phyloP scores from a whole-genome alignment of 192 early-diverging fungal genomes.

The Paraglomus brasilianum region DNA sequence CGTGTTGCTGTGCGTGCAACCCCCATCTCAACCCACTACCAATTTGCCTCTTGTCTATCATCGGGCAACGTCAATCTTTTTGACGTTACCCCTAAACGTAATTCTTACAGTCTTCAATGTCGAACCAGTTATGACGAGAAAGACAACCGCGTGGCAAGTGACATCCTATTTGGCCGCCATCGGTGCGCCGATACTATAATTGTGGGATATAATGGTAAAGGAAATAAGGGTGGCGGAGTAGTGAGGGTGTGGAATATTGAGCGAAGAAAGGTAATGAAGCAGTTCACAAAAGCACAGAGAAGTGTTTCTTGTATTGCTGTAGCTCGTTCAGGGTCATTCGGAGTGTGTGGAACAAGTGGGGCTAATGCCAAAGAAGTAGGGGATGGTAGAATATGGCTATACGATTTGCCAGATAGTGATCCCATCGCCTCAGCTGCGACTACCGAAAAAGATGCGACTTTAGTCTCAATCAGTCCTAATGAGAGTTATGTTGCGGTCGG shows the following conservation, averaged over 20 bases:
- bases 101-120: background rate
- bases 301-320: constrained; percentile 12
- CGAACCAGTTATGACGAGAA: background rate
- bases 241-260: background rate
- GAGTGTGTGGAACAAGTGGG: constrained; percentile 4
- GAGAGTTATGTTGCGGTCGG: background rate
- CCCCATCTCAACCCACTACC: too few species aligned
- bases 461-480: background rate
- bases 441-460: background rate
- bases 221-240: background rate
- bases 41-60: too few species aligned
- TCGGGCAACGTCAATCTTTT: too few species aligned
- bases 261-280: background rate
- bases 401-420: background rate
- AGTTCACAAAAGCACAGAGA: background rate
- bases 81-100: too few species aligned
- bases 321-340: background rate
- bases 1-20: too few species aligned
- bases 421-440: background rate
- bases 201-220: background rate
- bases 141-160: background rate
- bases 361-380: background rate
- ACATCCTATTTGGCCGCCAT: background rate
- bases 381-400: background rate
- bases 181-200: background rate